phyloP scores from a whole-genome alignment of 2,329 filamentous ascomycete species.

The Colletotrichum trifolii region DNA sequence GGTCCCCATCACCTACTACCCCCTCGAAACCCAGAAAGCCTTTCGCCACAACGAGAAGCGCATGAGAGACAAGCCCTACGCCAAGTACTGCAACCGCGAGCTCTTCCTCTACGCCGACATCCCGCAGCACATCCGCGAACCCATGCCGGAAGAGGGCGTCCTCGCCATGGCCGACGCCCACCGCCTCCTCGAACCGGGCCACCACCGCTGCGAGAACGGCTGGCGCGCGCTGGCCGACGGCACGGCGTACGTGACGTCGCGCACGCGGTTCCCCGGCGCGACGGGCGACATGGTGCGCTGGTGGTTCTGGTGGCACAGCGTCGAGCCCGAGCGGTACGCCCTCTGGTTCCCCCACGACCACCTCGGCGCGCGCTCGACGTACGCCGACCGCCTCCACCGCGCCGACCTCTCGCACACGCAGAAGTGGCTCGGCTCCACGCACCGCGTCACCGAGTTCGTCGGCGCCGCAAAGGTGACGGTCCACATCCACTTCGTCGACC shows the following conservation, averaged over 20 bases:
- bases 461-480: slow-evolving; percentile 26
- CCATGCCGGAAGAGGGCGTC: slow-evolving; percentile 16
- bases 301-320: slow-evolving; percentile 36
- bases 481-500: slow-evolving; percentile 32
- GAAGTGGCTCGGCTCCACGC: slow-evolving; percentile 34
- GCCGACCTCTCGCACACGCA: slow-evolving; percentile 30
- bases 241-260: slow-evolving; percentile 26
- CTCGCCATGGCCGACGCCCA: slow-evolving; percentile 8
- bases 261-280: slow-evolving; percentile 28
- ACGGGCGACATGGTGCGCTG: slow-evolving; percentile 33
- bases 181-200: slow-evolving; percentile 26
- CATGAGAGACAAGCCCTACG: slow-evolving; percentile 23
- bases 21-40: slow-evolving; percentile 20
- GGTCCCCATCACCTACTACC: slow-evolving; percentile 29
- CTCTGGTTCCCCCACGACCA: slow-evolving; percentile 34
- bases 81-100: slow-evolving; percentile 21
- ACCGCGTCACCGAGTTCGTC: slow-evolving; percentile 32
- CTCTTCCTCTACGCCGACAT: slow-evolving; percentile 30
- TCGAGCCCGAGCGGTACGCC: slow-evolving; percentile 34
- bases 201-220: slow-evolving; percentile 28
- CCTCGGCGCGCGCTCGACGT: slow-evolving; percentile 17
- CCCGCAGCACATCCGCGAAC: slow-evolving; percentile 25
- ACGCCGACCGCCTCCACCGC: slow-evolving; percentile 30
- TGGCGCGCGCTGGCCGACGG: slow-evolving; percentile 27
- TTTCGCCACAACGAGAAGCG: slow-evolving; percentile 25